Base-by-base conservation (phyloP, 1,284 basidiomycete genomes). In the Cystobasidiaceae sp. region DNA sequence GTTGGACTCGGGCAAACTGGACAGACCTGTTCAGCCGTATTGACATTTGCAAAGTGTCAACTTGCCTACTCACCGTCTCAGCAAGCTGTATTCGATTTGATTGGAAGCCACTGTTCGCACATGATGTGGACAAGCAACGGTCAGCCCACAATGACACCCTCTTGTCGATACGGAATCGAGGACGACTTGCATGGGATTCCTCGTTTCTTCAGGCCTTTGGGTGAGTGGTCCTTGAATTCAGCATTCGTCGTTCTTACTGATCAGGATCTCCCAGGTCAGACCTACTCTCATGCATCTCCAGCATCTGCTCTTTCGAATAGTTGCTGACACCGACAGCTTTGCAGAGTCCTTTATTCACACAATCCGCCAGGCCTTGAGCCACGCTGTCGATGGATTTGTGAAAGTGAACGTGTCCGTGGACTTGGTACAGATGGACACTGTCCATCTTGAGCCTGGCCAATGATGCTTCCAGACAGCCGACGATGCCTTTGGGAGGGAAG, bases 271-370 rank as follows among this genome's bases (percentile, higher is more conserved):
- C 7, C 51, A 32, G 25, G 4, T 32, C 9, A 21, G 11, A 8
- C 54, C 13, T 21, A 57, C 54, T 37, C 25, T 57, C 54, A 27
- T 57, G 43, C 54, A 57, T 57, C 54, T 13, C 17, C 11, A 57
- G 30, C 54, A 57, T 57, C 21, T 57, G 21, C 7, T 57, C 37
- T 33, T 41, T 57, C 4, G 33, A 43, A 44, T 57, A 57, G 25
- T 57, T 57, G n/a, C 37, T 43, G 37, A 57, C 54, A 25, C 54
- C 54, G 39, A 57, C 54, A 4, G 54, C 28, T 27, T 57, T 57
- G 13, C 28, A n/a, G 5, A 57, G 41, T 4, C 54, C 54, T 4
- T 6, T 4, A 4, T 57, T 25, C 11, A 57, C 54, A 37, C 54
- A 57, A 19, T 57, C 34, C 5, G 54, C 54, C 6, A 57, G 54